A percentile compares a stretch with the other conserved stretches of the same genome.
Evolutionary conservation across 768 basidiomycete species (phyloP).

Genomic region (Grammothele lineata): DNA sequence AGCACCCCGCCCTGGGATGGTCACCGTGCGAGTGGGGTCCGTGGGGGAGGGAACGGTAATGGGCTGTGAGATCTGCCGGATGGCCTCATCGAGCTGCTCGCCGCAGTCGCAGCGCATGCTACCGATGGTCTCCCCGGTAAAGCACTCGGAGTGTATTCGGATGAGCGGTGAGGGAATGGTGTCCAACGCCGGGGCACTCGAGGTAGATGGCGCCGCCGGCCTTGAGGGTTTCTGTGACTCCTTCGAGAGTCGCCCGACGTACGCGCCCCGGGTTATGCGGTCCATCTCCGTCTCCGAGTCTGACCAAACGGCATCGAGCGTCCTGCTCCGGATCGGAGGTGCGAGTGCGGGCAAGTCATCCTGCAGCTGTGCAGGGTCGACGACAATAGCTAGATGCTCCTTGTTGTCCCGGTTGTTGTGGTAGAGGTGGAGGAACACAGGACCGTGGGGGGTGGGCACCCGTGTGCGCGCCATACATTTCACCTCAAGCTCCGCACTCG

Average conservation of each 20-base stretch:
- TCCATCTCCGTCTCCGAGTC: slow-evolving; percentile 90
- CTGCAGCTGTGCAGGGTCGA: slow-evolving; percentile 83
- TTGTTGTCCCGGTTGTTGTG: slow-evolving; percentile 90
- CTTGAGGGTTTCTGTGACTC: slow-evolving; percentile 36
- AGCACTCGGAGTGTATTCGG: slow-evolving; percentile 97
- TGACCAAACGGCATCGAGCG: slow-evolving; percentile 81
- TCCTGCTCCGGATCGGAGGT: slow-evolving; percentile 68
- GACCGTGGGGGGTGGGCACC: slow-evolving; percentile 93
- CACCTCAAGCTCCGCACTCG: slow-evolving; percentile 49
- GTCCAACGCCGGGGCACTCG: slow-evolving; percentile 19
- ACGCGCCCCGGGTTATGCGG: slow-evolving; percentile 89
- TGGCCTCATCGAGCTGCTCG: slow-evolving; percentile 97
- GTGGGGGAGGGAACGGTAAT: slow-evolving; percentile 38
- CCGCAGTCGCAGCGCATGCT: slow-evolving; percentile 99
- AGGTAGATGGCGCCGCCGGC: slow-evolving; percentile 13
- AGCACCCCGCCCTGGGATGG: slow-evolving; percentile 82
- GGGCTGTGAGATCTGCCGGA: slow-evolving; percentile 79
- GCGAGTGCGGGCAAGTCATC: slow-evolving; percentile 33
- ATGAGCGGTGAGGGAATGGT: slow-evolving; percentile 73
- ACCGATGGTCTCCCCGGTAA: slow-evolving; percentile 96
- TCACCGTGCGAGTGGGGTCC: slow-evolving; percentile 27
- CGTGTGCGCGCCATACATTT: slow-evolving; percentile 96
- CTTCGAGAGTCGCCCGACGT: slow-evolving; percentile 76
- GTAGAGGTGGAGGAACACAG: slow-evolving; percentile 90
- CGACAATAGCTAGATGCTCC: slow-evolving; percentile 94